Base-by-base conservation (phyloP, 2,329 filamentous ascomycete species). In the Fusarium sp. region DNA sequence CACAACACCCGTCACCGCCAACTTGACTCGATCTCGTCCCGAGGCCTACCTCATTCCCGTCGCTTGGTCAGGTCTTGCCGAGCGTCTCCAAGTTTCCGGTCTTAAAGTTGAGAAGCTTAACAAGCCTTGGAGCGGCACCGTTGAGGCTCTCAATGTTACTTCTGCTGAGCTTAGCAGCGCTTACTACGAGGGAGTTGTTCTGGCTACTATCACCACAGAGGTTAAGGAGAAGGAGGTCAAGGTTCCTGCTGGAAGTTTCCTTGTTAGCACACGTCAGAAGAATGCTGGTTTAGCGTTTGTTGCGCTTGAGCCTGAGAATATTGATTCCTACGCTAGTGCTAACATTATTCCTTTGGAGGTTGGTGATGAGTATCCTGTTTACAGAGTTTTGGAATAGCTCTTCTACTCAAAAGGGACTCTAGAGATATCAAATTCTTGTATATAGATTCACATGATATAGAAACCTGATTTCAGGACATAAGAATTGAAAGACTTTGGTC, bases 301-400 rank as follows among this genome's bases (percentile, higher is more conserved):
- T 12, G 75, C 73, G 1, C 56, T 79, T 14, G 78, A 79, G 70
- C 78, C 78, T 1, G 78, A 79, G 68, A 75, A 75, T 4, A 74
- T 76, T 12, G 78, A 79, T 55, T 79, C 78, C 2, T 79, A 77
- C 32, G 77, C 72, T 2, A 75, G 74, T 5, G 75, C 72, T 20
- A 78, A 77, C 50, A 73, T 79, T 13, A 61, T 79, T 1, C 76
- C 77, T 4, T 58, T 78, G 3, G 59, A 60, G 7, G 71, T 49
- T 2, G 76, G 74, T 0, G 77, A 79, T 32, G 77, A 79, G 55
- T 79, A 78, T 54, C 77, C 70, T 7, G 60, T 79, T 5, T 79
- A 74, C 27, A 66, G 76, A 2, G 60, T 78, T 9, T 2, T 71
- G 2, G 41, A 30, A 12, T 16, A 23, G 4, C 18, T 5, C 1